phyloP scores from a whole-genome alignment of 2,329 filamentous ascomycete genomes.

The Penicillium sp. region DNA sequence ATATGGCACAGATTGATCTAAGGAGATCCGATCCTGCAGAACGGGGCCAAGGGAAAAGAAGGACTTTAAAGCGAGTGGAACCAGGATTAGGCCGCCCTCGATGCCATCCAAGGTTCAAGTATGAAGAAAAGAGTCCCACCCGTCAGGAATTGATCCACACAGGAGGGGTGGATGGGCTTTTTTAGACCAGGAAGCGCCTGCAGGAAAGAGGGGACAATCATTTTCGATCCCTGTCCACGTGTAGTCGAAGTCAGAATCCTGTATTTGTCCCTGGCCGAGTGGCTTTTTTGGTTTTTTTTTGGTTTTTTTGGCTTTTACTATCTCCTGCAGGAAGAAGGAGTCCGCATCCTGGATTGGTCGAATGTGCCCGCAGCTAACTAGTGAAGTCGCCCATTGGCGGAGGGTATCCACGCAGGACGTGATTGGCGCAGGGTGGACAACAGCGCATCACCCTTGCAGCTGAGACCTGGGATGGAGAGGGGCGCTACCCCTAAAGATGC shows the following conservation, averaged over 20 bases:
- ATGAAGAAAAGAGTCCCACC: conserved; percentile 16
- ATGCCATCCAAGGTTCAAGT: conserved; percentile 19
- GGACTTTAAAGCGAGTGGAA: conserved; percentile 20
- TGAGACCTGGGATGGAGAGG: neutral
- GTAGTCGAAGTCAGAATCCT: conserved; percentile 10
- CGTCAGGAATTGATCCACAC: conserved; percentile 17
- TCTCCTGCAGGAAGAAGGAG: conserved; percentile 4
- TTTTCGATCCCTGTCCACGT: conserved; percentile 24
- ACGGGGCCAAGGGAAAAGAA: conserved; percentile 2
- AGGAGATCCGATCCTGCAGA: neutral
- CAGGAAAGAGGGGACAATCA: conserved; percentile 5
- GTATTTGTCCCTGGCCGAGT: conserved; percentile 1
- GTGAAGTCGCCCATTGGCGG: neutral
- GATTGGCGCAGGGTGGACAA: neutral
- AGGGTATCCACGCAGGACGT: neutral
- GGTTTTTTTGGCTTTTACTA: neutral
- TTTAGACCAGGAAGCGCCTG: conserved; percentile 8
- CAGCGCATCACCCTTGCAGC: conserved; percentile 2
- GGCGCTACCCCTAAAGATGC: neutral
- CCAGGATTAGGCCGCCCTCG: conserved; percentile 20
- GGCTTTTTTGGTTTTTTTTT: conserved; percentile 3
- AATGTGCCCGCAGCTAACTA: neutral
- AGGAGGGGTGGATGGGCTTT: conserved; percentile 12
- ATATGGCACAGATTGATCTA: neutral
- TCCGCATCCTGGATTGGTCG: neutral